phyloP scores from a whole-genome alignment of 164 flowering plant genomes.

The Brasenia schreberi region DNA sequence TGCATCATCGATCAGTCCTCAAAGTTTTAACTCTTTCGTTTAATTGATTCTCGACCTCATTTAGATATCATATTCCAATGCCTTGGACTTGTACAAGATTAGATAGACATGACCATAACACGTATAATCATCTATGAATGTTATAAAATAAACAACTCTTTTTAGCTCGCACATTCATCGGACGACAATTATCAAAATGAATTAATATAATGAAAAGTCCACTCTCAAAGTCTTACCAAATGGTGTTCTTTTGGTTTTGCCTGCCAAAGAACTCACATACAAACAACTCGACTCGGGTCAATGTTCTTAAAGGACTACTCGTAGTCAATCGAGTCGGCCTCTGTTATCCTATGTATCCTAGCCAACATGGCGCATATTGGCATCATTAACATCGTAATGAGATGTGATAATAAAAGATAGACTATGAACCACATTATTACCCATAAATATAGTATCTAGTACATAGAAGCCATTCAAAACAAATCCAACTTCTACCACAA shows the following conservation, averaged over 20 bases:
- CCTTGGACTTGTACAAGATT: background rate
- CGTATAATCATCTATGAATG: background rate
- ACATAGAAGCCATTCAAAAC: no score
- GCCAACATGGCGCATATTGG: background rate
- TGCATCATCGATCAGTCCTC: background rate
- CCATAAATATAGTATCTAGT: background rate
- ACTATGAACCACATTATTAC: no score
- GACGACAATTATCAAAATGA: background rate
- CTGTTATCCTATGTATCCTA: background rate
- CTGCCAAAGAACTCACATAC: background rate
- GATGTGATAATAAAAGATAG: no score
- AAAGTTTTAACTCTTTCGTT: background rate
- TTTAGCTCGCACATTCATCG: background rate
- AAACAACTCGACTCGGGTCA: background rate
- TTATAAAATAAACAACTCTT: background rate
- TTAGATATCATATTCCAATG: background rate
- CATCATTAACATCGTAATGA: background rate
- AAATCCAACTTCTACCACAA: background rate
- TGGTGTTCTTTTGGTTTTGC: background rate
- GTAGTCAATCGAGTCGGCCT: background rate
- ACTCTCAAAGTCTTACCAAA: background rate
- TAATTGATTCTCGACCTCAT: background rate
- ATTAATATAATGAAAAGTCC: background rate
- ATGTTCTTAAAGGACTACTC: no score
- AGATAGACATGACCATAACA: background rate